Base-by-base conservation (phyloP, 768 basidiomycete species). In the Psilocybe sp. region DNA sequence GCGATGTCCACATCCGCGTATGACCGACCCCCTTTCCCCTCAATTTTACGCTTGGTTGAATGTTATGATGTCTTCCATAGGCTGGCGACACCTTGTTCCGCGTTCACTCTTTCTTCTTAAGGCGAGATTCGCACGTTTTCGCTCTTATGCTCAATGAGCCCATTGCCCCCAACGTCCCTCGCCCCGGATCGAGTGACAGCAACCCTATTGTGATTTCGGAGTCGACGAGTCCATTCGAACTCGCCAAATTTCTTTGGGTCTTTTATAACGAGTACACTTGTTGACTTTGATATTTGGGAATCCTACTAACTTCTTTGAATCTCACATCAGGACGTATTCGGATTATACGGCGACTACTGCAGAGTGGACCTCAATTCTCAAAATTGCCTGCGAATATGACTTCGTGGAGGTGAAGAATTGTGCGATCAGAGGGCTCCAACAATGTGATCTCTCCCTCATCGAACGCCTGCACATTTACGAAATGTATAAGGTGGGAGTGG, bases 351-450 rank as follows among this genome's bases (percentile, higher is more conserved):
- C 79, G 0, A 64, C 66, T 0, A 64, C 76, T 3, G 64, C 71
- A 0, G 74, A 76, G n/a, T 89, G 87, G 87, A 65, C 75, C 0
- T 69, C 72, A 0, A 80, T 89, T 34, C 59, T 89, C 0, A 72
- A 73, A 3, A 78, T 89, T 0, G 78, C 86, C 0, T 69, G 76
- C 15, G 61, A 71, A 1, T 85, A 81, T 75, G 54, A 64, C 0
- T 89, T 89, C 51, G 46, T 50, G 0, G 75, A 82, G 33, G 75
- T 87, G 3, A 76, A 80, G 37, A 59, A 65, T 1, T 77, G 87
- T 1, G 82, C 81, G 0, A 69, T 83, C 2, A 77, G 79, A 0
- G 76, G 84, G 28, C 67, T 88, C 0, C 76, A 80, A 35, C 37
- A 44, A 6, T 35, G 39, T 28, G 56, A 58, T 1, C 35, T 65